Conservation (phyloP, 2,329 filamentous ascomycete species). For the Pseudocercospora fijiensis region DNA sequence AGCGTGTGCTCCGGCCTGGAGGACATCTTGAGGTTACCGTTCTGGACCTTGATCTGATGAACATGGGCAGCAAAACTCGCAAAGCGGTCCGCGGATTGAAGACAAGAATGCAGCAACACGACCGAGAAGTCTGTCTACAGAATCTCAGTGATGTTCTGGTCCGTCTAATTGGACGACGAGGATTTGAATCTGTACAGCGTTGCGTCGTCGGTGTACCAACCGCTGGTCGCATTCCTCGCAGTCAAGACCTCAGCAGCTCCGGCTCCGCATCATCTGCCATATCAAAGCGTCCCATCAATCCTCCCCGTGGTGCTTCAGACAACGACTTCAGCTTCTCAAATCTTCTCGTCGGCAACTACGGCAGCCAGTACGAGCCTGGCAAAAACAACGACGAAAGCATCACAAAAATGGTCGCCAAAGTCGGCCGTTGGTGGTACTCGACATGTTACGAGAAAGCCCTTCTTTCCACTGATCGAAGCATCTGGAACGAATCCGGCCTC, state of each 20-base stretch:
- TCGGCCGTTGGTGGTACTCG: slow-evolving; percentile 95
- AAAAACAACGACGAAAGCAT: slow-evolving; percentile 73
- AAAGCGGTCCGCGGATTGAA: slow-evolving; percentile 69
- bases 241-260: slow-evolving; percentile 35
- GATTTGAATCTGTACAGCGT: slow-evolving; percentile 70
- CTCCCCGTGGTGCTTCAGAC: neutral
- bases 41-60: slow-evolving; percentile 76
- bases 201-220: slow-evolving; percentile 78
- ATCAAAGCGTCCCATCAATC: slow-evolving; percentile 10
- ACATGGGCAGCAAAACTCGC: slow-evolving; percentile 72
- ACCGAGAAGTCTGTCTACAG: slow-evolving; percentile 60
- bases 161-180: slow-evolving; percentile 64
- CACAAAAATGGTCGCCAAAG: slow-evolving; percentile 85
- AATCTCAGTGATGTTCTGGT: slow-evolving; percentile 58
- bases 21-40: slow-evolving; percentile 78
- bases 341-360: slow-evolving; percentile 51
- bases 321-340: slow-evolving; percentile 29
- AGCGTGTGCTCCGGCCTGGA: slow-evolving; percentile 73
- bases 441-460: slow-evolving; percentile 75
- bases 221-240: slow-evolving; percentile 50
- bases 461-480: slow-evolving; percentile 55
- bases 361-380: slow-evolving; percentile 35
- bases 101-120: slow-evolving; percentile 63
- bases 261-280: slow-evolving; percentile 29
- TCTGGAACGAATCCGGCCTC: slow-evolving; percentile 75